Base-by-base conservation (phyloP, 2,329 filamentous ascomycete genomes). In the Colletotrichum noveboracense region DNA sequence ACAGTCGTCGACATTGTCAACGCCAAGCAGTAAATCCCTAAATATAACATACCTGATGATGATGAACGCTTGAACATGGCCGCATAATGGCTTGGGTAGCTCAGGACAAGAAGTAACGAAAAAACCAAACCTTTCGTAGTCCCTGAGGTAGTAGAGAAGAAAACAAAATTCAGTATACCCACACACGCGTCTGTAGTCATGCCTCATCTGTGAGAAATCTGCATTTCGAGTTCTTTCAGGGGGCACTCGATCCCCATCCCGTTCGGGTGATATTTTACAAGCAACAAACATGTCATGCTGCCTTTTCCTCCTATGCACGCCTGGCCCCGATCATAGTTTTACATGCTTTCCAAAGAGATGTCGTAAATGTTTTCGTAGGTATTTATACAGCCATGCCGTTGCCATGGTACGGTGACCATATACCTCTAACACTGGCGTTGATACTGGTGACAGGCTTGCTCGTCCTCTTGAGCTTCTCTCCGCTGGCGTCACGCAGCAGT, bases 321-420 rank as follows among this genome's bases (percentile, higher is more conserved):
- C 66, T 48, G 13, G 14, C 67, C 71, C 58, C 24, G 61, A 32
- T 71, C 61, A 28, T 75, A 67, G 28, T 71, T 71, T 58, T 70
- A 74, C 75, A 75, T 32, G 16, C 36, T 60, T 58, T 32, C 24
- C 36, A 71, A 76, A 70, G 56, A 32, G 28, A 76, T 34, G 26
- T 24, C 36, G 36, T 34, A 30, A 26, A 43, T 67, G 48, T 26
- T 26, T 36, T 65, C 72, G 26, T 64, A 52, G 28, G 32, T 32
- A 14, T 14, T 69, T 86, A 92, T 78, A 92, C 90, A 77, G 83
- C 80, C 85, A 89, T 86, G 32, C 89, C 90, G 71, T 87, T 87
- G 77, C 92, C 91, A 83, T 94, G 93, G 83, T 93, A 94, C 64
- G 93, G 93, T 84, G 91, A 93, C 92, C 93, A 94, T 76, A 94